phyloP scores from a whole-genome alignment of 495 filamentous ascomycete species.

The Tirmania nivea region DNA sequence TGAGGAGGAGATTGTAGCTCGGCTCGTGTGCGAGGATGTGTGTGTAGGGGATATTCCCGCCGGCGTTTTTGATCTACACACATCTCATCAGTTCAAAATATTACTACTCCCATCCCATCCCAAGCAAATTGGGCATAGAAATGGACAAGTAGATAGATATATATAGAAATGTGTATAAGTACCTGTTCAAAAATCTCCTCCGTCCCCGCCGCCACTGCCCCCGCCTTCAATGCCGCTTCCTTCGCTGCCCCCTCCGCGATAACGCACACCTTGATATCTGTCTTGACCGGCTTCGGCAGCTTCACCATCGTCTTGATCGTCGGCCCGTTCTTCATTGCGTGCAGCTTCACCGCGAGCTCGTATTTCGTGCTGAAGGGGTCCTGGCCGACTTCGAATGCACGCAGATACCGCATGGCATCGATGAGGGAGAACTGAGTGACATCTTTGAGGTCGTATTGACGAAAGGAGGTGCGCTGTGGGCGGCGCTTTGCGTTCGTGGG shows the following conservation, averaged over 20 bases:
- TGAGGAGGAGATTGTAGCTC: conserved; percentile 31
- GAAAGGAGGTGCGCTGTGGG: conserved; percentile 40
- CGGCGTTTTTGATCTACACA: background rate
- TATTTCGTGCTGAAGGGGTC: conserved; percentile 56
- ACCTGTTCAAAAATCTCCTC: conserved; percentile 51
- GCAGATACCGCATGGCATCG: conserved; percentile 91
- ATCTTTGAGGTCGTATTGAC: conserved; percentile 35
- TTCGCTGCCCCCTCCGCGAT: conserved; percentile 16
- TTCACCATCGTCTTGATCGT: conserved; percentile 69
- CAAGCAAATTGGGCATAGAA: too few relatives aligned
- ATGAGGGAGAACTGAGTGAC: conserved; percentile 55
- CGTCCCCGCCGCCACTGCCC: conserved; percentile 65
- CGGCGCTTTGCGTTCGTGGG: too few relatives aligned
- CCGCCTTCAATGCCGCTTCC: conserved; percentile 43
- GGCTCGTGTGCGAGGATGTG: conserved; percentile 51
- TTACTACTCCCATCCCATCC: background rate
- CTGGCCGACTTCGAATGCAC: conserved; percentile 74
- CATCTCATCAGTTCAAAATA: background rate
- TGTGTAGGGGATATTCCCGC: too few relatives aligned
- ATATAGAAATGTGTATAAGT: too few relatives aligned
- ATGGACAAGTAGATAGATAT: too few relatives aligned
- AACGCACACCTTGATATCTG: conserved; percentile 18
- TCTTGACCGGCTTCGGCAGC: conserved; percentile 58
- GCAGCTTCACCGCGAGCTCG: conserved; percentile 60
- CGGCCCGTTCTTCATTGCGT: conserved; percentile 58